These are phyloP conservation scores for Sporothrix euskadiensis DNA, from an alignment of 2,329 filamentous ascomycete species.

Conservation along the genomic window DNA sequence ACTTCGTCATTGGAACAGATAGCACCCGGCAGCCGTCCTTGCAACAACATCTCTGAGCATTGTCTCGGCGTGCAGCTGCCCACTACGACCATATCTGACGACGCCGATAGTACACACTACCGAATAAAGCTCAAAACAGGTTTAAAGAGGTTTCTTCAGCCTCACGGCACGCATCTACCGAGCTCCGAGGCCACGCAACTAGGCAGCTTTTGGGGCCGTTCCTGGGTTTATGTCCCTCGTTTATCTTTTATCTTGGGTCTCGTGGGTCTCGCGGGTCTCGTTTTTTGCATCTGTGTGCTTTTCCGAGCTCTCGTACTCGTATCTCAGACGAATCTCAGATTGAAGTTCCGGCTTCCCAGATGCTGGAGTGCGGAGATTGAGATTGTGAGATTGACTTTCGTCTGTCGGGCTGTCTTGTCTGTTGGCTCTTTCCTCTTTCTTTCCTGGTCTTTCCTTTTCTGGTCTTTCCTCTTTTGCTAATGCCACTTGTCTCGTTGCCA, in stretches of 20 bases:
- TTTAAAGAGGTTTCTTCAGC: slow-evolving; percentile 1
- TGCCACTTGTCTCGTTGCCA: not conserved
- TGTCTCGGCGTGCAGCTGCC: not conserved
- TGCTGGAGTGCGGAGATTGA: not conserved
- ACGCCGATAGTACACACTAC: not conserved
- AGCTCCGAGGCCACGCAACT: not conserved
- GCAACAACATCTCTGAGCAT: not conserved
- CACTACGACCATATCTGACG: not conserved
- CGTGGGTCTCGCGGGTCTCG: too few relatives aligned
- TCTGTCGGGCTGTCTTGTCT: not conserved
- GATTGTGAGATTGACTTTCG: not conserved
- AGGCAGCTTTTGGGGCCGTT: not conserved
- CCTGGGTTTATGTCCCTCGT: slow-evolving; percentile 4
- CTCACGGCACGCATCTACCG: slow-evolving; percentile 11
- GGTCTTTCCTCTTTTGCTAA: too few relatives aligned
- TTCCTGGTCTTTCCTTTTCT: not conserved
- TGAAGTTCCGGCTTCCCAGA: not conserved
- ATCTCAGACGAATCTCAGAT: not conserved
- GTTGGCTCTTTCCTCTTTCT: not conserved
- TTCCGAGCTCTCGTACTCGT: not conserved
- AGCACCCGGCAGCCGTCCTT: not conserved
- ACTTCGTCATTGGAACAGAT: not conserved
- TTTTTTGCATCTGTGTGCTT: not conserved
- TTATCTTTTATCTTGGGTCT: not conserved
- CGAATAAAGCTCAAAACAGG: slow-evolving; percentile 6